phyloP scores from a whole-genome alignment of 2,329 filamentous ascomycete species.

The Aotearoamyces nothofagi region DNA sequence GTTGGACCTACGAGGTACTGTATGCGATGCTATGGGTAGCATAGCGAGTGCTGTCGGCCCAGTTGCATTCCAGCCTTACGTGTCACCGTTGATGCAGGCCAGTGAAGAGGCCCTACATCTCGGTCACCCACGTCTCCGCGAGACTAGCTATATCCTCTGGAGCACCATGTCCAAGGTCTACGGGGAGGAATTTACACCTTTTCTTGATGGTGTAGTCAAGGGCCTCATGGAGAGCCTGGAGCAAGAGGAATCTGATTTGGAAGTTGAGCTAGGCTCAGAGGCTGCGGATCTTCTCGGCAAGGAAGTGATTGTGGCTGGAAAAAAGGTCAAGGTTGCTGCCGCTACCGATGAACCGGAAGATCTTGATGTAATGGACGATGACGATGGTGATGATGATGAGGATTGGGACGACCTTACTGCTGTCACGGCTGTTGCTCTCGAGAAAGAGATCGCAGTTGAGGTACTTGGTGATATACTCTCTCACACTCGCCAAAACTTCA shows the following conservation, averaged over 20 bases:
- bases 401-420: slow-evolving; percentile 74
- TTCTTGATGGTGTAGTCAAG: slow-evolving; percentile 63
- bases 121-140: slow-evolving; percentile 78
- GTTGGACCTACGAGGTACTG: slow-evolving; percentile 74
- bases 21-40: slow-evolving; percentile 85
- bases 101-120: slow-evolving; percentile 84
- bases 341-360: slow-evolving; percentile 45
- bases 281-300: slow-evolving; percentile 60
- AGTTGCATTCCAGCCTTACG: slow-evolving; percentile 78
- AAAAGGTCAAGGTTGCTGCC: slow-evolving; percentile 69
- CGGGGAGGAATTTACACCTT: slow-evolving; percentile 65
- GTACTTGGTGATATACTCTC: slow-evolving; percentile 87
- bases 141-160: slow-evolving; percentile 97
- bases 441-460: slow-evolving; percentile 95
- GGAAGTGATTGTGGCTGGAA: slow-evolving; percentile 65
- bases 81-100: slow-evolving; percentile 77
- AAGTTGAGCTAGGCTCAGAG: slow-evolving; percentile 60
- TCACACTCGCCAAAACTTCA: slow-evolving; percentile 64
- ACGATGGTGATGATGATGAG: slow-evolving; percentile 62
- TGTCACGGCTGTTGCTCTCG: slow-evolving; percentile 77
- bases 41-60: slow-evolving; percentile 81
- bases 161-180: slow-evolving; percentile 90
- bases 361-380: slow-evolving; percentile 44
- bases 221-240: slow-evolving; percentile 74
- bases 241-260: slow-evolving; percentile 72